These are phyloP conservation scores for Metschnikowia similis DNA, from an alignment of 805 yeast genomes.

Conservation along the genomic window DNA sequence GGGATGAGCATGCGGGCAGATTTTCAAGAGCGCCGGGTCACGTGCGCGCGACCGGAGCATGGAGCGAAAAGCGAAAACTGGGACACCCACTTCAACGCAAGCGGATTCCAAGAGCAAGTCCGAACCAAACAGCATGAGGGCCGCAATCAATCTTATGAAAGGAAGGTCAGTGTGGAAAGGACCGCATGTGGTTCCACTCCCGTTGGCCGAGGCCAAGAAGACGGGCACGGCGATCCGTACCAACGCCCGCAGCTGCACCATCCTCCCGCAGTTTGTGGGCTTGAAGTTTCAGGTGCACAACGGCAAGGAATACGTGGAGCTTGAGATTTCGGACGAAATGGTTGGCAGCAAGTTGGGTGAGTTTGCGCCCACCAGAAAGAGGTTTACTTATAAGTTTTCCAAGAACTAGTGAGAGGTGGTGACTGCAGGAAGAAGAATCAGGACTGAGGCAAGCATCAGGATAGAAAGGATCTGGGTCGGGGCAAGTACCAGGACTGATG, in stretches of 20 bases:
- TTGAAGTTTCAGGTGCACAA: conserved; percentile 92
- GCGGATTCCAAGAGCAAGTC: background rate
- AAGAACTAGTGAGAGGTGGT: conserved; percentile 48
- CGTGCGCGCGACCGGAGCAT: conserved; percentile 2
- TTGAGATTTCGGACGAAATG: conserved; percentile 90
- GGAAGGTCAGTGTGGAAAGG: conserved; percentile 52
- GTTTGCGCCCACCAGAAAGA: conserved; percentile 90
- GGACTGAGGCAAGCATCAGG: too few relatives aligned
- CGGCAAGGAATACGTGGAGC: conserved; percentile 88
- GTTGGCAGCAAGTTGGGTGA: conserved; percentile 95
- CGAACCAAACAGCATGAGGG: conserved; percentile 25
- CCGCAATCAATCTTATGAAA: conserved; percentile 28
- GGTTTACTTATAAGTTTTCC: conserved; percentile 75
- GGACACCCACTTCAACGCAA: background rate
- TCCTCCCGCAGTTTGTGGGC: conserved; percentile 94
- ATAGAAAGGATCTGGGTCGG: too few relatives aligned
- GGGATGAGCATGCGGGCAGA: conserved; percentile 4
- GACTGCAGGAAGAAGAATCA: too few relatives aligned
- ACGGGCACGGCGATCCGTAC: conserved; percentile 87
- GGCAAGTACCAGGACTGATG: too few relatives aligned
- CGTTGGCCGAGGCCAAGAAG: conserved; percentile 79
- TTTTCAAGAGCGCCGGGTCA: conserved; percentile 4
- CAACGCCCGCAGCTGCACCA: conserved; percentile 92
- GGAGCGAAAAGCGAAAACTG: background rate
- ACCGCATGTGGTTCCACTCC: conserved; percentile 91